Conservation (phyloP, 345 rosid species). For the Hibiscus syriacus region DNA sequence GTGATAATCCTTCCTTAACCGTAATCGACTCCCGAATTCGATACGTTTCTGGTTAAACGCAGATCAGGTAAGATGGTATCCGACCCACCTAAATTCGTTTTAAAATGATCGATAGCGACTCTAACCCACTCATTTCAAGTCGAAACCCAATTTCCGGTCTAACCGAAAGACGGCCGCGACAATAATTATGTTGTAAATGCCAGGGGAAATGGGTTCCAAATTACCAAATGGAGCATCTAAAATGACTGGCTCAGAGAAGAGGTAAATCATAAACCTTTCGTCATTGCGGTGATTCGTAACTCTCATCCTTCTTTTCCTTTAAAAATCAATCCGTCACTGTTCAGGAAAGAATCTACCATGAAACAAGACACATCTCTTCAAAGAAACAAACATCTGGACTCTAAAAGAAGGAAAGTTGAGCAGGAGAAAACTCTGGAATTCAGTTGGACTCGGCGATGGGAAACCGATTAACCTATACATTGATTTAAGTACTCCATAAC, state of each 20-base stretch:
- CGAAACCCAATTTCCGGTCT: no score
- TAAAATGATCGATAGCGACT: no score
- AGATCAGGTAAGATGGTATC: no score
- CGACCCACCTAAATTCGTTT: no score
- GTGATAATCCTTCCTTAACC: no score
- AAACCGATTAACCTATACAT: constrained; percentile 63
- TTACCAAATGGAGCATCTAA: constrained; percentile 27
- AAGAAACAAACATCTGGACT: constrained; percentile 22
- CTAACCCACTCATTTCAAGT: no score
- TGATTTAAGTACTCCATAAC: constrained; percentile 13
- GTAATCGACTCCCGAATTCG: no score
- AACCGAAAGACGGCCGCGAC: no score
- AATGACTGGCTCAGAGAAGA: constrained; percentile 30
- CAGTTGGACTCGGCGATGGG: constrained; percentile 17
- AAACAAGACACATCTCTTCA: constrained; percentile 24
- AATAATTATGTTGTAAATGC: constrained; percentile 13
- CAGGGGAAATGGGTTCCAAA: constrained; percentile 39
- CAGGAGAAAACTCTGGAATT: constrained; percentile 19
- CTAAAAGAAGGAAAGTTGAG: constrained; percentile 45
- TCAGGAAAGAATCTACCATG: constrained; percentile 48
- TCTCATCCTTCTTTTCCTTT: background rate
- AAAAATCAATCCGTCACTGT: constrained; percentile 11
- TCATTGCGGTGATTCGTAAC: background rate
- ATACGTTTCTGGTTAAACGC: no score
- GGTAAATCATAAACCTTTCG: constrained; percentile 30